These are phyloP conservation scores for Calonectria hawksworthii DNA, from an alignment of 2,329 filamentous ascomycete species.

Conservation along the genomic window DNA sequence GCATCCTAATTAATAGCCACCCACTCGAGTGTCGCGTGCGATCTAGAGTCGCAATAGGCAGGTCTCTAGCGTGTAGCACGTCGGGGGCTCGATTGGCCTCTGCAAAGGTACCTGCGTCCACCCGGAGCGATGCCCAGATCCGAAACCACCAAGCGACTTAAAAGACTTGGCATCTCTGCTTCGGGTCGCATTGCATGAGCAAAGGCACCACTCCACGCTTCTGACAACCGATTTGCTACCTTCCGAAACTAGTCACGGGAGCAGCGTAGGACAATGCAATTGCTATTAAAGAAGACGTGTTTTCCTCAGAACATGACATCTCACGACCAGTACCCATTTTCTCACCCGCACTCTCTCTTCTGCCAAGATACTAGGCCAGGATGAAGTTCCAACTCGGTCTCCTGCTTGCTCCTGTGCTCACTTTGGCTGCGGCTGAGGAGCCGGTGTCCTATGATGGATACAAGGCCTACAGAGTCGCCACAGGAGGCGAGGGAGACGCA, in stretches of 20 bases:
- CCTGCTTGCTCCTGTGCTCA: neutral
- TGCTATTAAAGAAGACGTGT: neutral
- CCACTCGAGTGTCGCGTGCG: neutral
- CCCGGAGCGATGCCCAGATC: slow-evolving; percentile 2
- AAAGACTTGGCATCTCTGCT: slow-evolving; percentile 6
- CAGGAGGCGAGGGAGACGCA: slow-evolving; percentile 29
- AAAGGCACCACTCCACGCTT: neutral
- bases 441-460: slow-evolving; percentile 42
- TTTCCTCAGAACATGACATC: neutral
- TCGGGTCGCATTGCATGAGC: slow-evolving; percentile 3
- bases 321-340: neutral
- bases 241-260: neutral
- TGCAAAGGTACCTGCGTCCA: slow-evolving; percentile 10
- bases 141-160: neutral
- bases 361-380: neutral
- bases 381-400: slow-evolving; percentile 5
- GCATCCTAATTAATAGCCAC: neutral
- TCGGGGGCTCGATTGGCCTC: neutral
- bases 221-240: neutral
- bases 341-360: neutral
- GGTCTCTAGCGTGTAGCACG: slow-evolving; percentile 1
- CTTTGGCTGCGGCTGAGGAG: slow-evolving; percentile 12
- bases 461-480: slow-evolving; percentile 41
- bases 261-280: neutral
- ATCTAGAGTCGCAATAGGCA: slow-evolving; percentile 20